Base-by-base conservation (phyloP, 1,139 yeast species). In the Nakaseomyces nivariensis region DNA sequence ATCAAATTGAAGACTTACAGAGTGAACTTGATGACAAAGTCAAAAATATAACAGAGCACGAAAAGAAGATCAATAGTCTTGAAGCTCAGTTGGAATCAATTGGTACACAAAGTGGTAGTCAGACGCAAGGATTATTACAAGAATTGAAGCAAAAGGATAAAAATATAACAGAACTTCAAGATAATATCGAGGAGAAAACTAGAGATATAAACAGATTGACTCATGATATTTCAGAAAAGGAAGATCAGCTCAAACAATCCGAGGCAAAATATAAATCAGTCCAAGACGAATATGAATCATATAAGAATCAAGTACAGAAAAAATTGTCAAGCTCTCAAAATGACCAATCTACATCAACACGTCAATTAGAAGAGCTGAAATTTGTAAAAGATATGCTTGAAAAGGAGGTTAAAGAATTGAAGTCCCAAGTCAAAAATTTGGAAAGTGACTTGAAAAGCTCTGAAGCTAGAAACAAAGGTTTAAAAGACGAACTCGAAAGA, bases 401-500 rank as follows among this genome's bases (percentile, higher is more conserved):
- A 41, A 29, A 52, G 32, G 53, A 57, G 37, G 44, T 48, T 32
- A 37, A 45, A n/a, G 44, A 52, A 10, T 40, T 53, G 22, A 44
- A 37, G 38, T 8, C 46, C 9, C 37, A 49, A 34, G 26, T 54
- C 34, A 49, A 52, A 37, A 52, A 51, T 36, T 46, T 54, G 34
- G 58, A 60, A 37, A 48, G 54, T 24, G 60, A 55, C 43, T 40
- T 59, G 24, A 49, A 49, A n/a, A 48, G 50, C 6, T 44, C 57
- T 27, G 51, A 38, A 24, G 34, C 38, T 36, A 38, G 33, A 36
- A 41, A 48, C 13, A 17, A 47, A 26, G 40, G 40, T 4, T 13
- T 33, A 10, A 47, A 48, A 67, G 74, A 68, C 47, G 76, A 72
- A 54, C 76, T 72, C 48, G 74, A 67, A 52, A 74, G 69, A 47